Evolutionary conservation across 2,329 filamentous ascomycete species (phyloP).

Genomic region (Berkeleyomyces basicola): DNA sequence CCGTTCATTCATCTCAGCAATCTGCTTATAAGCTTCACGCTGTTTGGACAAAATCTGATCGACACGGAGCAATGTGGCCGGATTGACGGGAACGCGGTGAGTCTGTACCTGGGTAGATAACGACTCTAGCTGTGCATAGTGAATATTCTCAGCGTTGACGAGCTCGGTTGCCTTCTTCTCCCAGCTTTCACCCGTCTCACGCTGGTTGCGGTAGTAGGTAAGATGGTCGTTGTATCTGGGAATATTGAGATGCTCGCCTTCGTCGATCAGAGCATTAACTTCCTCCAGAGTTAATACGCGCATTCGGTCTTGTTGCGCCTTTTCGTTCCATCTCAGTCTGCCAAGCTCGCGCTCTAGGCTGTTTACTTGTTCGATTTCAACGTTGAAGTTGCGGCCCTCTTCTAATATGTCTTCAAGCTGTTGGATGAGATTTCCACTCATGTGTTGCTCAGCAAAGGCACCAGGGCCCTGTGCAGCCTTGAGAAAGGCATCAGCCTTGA

Average conservation of each 20-base stretch:
- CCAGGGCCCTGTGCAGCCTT: slow-evolving; percentile 24
- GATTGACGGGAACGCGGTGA: slow-evolving; percentile 59
- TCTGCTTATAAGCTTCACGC: slow-evolving; percentile 79
- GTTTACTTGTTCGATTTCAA: slow-evolving; percentile 81
- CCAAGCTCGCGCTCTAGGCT: slow-evolving; percentile 63
- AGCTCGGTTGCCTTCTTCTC: slow-evolving; percentile 85
- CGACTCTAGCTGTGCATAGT: slow-evolving; percentile 88
- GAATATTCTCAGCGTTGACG: slow-evolving; percentile 77
- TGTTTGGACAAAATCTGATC: slow-evolving; percentile 93
- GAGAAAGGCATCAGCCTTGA: slow-evolving; percentile 54
- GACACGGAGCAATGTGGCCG: slow-evolving; percentile 63
- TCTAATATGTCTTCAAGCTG: slow-evolving; percentile 87
- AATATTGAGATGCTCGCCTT: slow-evolving; percentile 62
- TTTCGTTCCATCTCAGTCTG: slow-evolving; percentile 76
- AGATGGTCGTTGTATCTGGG: slow-evolving; percentile 68
- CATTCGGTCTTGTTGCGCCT: slow-evolving; percentile 47
- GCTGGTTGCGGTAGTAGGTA: slow-evolving; percentile 57
- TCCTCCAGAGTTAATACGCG: slow-evolving; percentile 58
- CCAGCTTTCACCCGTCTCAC: slow-evolving; percentile 66
- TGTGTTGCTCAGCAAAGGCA: slow-evolving; percentile 21
- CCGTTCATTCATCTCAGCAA: slow-evolving; percentile 63
- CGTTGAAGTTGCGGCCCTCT: slow-evolving; percentile 72
- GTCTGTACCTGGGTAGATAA: slow-evolving; percentile 63
- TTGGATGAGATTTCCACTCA: slow-evolving; percentile 44
- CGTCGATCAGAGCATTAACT: slow-evolving; percentile 60